phyloP scores from a whole-genome alignment of 495 filamentous ascomycete genomes.

The Delitschia confertaspora region DNA sequence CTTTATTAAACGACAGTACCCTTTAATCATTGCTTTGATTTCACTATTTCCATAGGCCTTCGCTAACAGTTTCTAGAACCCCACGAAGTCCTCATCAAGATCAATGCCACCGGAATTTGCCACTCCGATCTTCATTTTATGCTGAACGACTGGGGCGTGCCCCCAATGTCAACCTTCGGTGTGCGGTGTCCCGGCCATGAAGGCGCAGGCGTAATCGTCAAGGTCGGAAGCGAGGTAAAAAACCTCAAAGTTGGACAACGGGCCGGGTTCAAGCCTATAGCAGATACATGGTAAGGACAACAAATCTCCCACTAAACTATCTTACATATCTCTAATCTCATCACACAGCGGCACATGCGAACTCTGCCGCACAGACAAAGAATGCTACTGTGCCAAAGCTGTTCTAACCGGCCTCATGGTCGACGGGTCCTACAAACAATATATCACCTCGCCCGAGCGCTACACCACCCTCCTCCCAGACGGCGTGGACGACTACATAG shows the following conservation, averaged over 20 bases:
- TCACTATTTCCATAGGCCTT: background rate
- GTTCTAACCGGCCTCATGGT: slow-evolving; percentile 32
- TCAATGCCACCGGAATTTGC: slow-evolving; percentile 38
- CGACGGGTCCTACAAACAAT: slow-evolving; percentile 37
- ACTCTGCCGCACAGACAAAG: slow-evolving; percentile 36
- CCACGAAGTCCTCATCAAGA: slow-evolving; percentile 35
- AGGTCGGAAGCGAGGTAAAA: slow-evolving; percentile 44
- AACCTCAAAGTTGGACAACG: slow-evolving; percentile 50
- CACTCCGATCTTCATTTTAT: slow-evolving; percentile 37
- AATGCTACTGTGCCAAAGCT: slow-evolving; percentile 34
- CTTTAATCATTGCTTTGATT: background rate
- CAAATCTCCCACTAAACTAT: background rate
- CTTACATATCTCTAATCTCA: background rate
- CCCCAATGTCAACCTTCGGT: slow-evolving; percentile 42
- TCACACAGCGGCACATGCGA: slow-evolving; percentile 43
- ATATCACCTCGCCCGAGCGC: slow-evolving; percentile 37
- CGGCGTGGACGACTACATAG: slow-evolving; percentile 37
- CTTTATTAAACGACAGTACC: background rate
- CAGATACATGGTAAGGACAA: slow-evolving; percentile 36
- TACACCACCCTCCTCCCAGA: slow-evolving; percentile 40
- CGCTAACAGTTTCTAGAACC: slow-evolving; percentile 23
- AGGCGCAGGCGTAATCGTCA: slow-evolving; percentile 48
- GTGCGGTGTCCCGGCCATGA: slow-evolving; percentile 48
- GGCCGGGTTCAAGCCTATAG: slow-evolving; percentile 48
- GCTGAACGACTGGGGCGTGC: slow-evolving; percentile 37